Evolutionary conservation across 2,329 filamentous ascomycete species (phyloP).

Genomic region (Trichoderma harzianum): DNA sequence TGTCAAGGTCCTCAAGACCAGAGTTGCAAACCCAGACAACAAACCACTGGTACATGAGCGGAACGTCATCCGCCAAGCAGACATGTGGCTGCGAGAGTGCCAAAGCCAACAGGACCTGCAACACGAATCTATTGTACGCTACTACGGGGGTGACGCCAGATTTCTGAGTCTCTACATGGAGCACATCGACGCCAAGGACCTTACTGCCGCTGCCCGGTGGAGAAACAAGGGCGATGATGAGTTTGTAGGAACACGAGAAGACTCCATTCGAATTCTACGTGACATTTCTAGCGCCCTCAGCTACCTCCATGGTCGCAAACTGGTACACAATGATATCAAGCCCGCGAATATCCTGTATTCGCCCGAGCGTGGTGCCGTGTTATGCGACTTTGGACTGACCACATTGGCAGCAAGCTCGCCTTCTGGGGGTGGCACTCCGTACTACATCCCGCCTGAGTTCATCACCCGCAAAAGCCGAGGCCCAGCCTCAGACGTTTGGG

Average conservation of each 20-base stretch:
- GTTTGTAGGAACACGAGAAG: constrained; percentile 48
- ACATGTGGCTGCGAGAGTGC: constrained; percentile 58
- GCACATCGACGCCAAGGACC: constrained; percentile 54
- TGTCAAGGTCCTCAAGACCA: constrained; percentile 59
- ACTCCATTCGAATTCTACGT: constrained; percentile 51
- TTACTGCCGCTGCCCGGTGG: constrained; percentile 50
- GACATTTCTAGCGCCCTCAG: constrained; percentile 53
- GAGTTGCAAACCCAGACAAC: constrained; percentile 37
- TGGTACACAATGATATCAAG: constrained; percentile 62
- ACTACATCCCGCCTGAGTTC: constrained; percentile 61
- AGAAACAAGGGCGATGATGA: constrained; percentile 44
- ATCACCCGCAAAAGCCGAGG: constrained; percentile 54
- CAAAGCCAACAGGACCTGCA: constrained; percentile 53
- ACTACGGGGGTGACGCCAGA: constrained; percentile 58
- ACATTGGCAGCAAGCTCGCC: constrained; percentile 45
- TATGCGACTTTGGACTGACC: constrained; percentile 59
- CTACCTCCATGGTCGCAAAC: constrained; percentile 52
- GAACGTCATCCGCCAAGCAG: constrained; percentile 56
- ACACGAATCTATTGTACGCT: constrained; percentile 56
- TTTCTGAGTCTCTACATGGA: constrained; percentile 61
- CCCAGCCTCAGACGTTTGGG: constrained; percentile 56
- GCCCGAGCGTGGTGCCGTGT: constrained; percentile 53
- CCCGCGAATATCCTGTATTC: constrained; percentile 61
- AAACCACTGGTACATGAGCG: constrained; percentile 50
- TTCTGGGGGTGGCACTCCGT: constrained; percentile 55